A percentile compares a stretch with the other conserved stretches of the same genome.
Evolutionary conservation across 192 early-diverging fungal genomes (phyloP).

Genomic region (Diversispora eburnea): DNA sequence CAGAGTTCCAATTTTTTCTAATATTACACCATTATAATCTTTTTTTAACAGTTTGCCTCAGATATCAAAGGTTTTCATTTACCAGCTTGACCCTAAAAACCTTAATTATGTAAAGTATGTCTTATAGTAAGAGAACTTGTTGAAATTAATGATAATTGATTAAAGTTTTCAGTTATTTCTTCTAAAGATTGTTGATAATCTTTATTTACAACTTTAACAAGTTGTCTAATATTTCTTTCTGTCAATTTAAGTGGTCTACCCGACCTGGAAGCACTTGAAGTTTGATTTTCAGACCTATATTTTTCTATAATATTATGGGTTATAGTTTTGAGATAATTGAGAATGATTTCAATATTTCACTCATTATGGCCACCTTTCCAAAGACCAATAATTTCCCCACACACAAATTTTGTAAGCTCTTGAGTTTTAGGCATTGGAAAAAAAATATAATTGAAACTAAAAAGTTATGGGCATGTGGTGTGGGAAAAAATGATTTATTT

Average conservation of each 20-base stretch:
- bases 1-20: not conserved
- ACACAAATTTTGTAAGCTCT: not conserved
- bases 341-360: not conserved
- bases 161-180: not conserved
- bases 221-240: not conserved
- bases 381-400: not conserved
- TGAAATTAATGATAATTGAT: not conserved
- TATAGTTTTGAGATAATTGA: not conserved
- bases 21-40: not conserved
- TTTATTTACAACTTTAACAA: not conserved
- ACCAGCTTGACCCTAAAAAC: not conserved
- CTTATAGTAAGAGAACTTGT: not conserved
- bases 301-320: not conserved
- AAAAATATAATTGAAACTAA: too few species aligned
- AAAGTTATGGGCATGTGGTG: too few species aligned
- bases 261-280: not conserved
- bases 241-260: not conserved
- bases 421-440: not conserved
- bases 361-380: not conserved
- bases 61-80: not conserved
- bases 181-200: not conserved
- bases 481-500: too few species aligned
- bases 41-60: not conserved
- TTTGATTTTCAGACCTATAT: not conserved
- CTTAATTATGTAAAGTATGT: not conserved